A percentile compares a stretch with the other conserved stretches of the same genome.
These are phyloP conservation scores for Macaranga tanarius DNA, from an alignment of 441 rosid species.

Conservation along the genomic window DNA sequence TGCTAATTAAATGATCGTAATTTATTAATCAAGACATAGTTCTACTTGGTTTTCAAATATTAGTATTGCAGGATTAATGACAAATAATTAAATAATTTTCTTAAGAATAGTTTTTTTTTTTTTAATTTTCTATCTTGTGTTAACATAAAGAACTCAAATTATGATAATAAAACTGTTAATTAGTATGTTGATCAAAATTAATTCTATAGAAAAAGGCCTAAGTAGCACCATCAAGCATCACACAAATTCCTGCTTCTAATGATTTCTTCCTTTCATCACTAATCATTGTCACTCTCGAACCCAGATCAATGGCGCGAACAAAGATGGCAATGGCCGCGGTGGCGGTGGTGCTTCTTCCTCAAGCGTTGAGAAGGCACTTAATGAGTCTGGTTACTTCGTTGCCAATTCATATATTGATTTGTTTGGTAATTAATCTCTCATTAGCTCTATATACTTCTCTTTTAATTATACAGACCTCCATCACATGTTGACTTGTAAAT, in stretches of 20 bases:
- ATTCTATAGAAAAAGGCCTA: background rate
- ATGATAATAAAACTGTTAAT: no score
- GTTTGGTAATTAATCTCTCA: background rate
- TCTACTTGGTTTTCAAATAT: no score
- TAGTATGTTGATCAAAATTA: no score
- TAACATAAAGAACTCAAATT: no score
- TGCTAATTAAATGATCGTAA: no score
- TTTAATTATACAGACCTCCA: background rate
- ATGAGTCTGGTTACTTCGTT: background rate
- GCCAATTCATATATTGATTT: background rate
- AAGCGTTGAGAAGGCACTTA: slow-evolving; percentile 1
- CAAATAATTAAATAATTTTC: no score
- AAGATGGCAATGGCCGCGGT: background rate
- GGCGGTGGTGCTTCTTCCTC: slow-evolving; percentile 8
- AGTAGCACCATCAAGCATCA: background rate
- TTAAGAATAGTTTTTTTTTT: no score
- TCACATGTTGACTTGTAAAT: background rate
- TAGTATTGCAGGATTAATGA: no score
- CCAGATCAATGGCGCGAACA: background rate
- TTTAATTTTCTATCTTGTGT: no score
- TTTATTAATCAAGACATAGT: no score
- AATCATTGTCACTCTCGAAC: no score
- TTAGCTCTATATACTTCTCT: background rate
- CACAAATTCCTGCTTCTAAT: background rate
- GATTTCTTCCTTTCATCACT: background rate